Conservation (phyloP, 768 basidiomycete species). For the Mycena kentingensis region DNA sequence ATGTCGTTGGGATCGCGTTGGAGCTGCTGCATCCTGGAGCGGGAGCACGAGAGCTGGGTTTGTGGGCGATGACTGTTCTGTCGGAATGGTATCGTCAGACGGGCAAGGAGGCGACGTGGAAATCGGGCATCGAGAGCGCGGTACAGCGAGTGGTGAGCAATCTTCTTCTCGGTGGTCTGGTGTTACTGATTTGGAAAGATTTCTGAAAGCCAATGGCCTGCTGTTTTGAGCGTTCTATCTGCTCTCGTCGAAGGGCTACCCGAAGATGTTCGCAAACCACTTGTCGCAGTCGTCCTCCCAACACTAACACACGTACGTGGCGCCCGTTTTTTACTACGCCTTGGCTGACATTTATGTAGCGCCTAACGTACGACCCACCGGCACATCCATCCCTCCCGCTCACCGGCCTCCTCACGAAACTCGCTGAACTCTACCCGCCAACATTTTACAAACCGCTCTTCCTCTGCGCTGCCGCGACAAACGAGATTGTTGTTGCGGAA, state of each 20-base stretch:
- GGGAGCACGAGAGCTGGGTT: conserved; percentile 26
- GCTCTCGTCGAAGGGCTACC: conserved; percentile 47
- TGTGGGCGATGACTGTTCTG: conserved; percentile 36
- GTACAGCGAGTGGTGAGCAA: conserved; percentile 45
- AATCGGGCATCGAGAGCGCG: conserved; percentile 40
- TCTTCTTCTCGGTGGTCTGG: conserved; percentile 1
- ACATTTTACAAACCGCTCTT: conserved; percentile 76
- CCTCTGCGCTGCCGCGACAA: conserved; percentile 63
- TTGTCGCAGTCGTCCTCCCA: conserved; percentile 46
- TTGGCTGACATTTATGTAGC: conserved; percentile 37
- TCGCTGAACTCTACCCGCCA: conserved; percentile 57
- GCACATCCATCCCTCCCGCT: conserved; percentile 48
- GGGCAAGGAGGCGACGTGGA: conserved; percentile 50
- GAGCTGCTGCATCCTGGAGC: conserved; percentile 38
- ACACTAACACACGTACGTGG: conserved; percentile 44
- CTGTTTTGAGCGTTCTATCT: conserved; percentile 41
- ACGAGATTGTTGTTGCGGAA: conserved; percentile 58
- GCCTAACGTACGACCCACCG: conserved; percentile 55
- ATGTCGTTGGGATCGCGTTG: conserved; percentile 46
- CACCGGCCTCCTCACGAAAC: conserved; percentile 49
- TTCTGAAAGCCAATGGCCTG: conserved; percentile 44
- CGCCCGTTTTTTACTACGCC: neutral
- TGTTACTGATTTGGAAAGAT: conserved; percentile 31
- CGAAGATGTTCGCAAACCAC: conserved; percentile 45
- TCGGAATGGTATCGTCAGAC: conserved; percentile 43